phyloP scores from a whole-genome alignment of 768 basidiomycete species.

The Calvatia gigantea region DNA sequence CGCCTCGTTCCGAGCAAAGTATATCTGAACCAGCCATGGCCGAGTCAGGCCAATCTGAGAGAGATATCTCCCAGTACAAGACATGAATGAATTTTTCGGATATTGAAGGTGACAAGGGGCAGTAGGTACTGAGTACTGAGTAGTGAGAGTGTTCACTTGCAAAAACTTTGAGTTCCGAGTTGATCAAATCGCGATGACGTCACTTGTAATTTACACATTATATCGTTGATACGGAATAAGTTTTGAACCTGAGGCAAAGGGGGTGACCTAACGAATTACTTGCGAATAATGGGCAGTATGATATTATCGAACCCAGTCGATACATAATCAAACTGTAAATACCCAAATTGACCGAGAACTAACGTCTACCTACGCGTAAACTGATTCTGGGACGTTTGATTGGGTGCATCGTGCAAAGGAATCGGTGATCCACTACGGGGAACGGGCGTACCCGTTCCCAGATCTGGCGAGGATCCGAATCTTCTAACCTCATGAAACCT shows the following conservation, averaged over 20 bases:
- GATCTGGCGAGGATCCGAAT: constrained; percentile 13
- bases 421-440: too few relatives aligned
- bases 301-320: not conserved
- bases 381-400: not conserved
- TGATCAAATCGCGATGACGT: not conserved
- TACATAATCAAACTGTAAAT: not conserved
- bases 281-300: not conserved
- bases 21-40: not conserved
- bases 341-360: not conserved
- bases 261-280: not conserved
- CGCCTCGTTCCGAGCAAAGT: not conserved
- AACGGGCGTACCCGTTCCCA: not conserved
- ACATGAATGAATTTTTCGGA: too few relatives aligned
- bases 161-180: too few relatives aligned
- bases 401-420: not conserved
- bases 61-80: not conserved
- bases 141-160: too few relatives aligned
- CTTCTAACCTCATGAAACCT: constrained; percentile 9
- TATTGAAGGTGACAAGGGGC: not conserved
- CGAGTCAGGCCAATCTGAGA: not conserved
- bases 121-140: too few relatives aligned
- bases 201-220: not conserved
- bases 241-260: too few relatives aligned
- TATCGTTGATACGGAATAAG: not conserved
- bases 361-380: not conserved